These are phyloP conservation scores for Plicaturopsis crispa DNA, from an alignment of 768 basidiomycete genomes.

Conservation along the genomic window DNA sequence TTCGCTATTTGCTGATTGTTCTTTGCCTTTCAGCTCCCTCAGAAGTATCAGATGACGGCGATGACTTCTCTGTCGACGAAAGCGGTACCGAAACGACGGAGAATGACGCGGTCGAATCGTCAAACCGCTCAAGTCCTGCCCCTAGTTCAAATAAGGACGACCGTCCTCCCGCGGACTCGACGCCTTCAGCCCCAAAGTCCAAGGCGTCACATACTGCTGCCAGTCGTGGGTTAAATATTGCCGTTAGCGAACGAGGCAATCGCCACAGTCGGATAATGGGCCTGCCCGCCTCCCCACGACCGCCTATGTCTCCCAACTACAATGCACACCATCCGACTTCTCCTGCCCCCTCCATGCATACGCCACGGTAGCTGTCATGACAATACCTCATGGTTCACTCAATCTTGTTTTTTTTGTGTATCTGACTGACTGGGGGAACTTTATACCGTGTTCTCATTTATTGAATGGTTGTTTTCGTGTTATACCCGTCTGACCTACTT, in stretches of 20 bases:
- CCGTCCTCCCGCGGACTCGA: slow-evolving; percentile 31
- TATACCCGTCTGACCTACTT: too few species aligned
- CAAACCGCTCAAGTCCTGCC: slow-evolving; percentile 34
- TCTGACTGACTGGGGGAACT: too few species aligned
- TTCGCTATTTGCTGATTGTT: too few species aligned
- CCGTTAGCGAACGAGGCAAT: slow-evolving; percentile 48
- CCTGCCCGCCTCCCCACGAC: slow-evolving; percentile 41
- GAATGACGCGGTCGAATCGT: slow-evolving; percentile 42
- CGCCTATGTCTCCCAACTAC: slow-evolving; percentile 11
- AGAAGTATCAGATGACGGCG: slow-evolving; percentile 63
- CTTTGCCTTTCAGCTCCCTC: slow-evolving; percentile 29
- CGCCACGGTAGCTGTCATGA: too few species aligned
- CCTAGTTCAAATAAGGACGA: slow-evolving; percentile 24
- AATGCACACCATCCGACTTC: too few species aligned
- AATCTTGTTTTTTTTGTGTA: too few species aligned
- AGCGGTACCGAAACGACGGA: slow-evolving; percentile 71
- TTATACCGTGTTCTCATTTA: too few species aligned
- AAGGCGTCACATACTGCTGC: slow-evolving; percentile 57
- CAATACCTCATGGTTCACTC: too few species aligned
- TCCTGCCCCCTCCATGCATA: too few species aligned
- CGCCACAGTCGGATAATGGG: slow-evolving; percentile 60
- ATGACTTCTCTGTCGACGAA: slow-evolving; percentile 62
- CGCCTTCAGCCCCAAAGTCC: slow-evolving; percentile 31
- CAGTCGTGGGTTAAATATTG: slow-evolving; percentile 63
- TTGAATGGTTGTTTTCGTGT: too few species aligned